Evolutionary conservation across 179 eudicot species (phyloP).

Genomic region (Camellia oleifera): DNA sequence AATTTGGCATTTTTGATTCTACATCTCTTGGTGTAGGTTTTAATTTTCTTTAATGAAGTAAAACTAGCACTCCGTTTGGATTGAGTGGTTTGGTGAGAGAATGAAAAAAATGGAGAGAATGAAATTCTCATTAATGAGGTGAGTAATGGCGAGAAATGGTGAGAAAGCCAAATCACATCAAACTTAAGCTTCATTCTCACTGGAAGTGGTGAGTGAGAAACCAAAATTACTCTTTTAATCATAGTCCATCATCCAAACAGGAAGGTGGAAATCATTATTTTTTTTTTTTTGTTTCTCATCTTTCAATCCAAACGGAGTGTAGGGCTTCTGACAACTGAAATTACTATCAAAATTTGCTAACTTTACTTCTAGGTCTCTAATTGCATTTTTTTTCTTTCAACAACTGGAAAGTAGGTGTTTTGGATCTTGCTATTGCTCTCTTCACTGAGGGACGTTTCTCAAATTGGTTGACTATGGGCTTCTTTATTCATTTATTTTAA

Average conservation of each 20-base stretch:
- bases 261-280: too few relatives aligned
- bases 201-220: too few relatives aligned
- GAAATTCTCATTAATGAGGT: too few relatives aligned
- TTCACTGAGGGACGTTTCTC: not conserved
- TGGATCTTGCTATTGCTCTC: constrained; percentile 7
- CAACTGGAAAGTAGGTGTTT: not conserved
- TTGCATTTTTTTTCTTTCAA: not conserved
- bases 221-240: too few relatives aligned
- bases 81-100: too few relatives aligned
- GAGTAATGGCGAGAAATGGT: too few relatives aligned
- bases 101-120: too few relatives aligned
- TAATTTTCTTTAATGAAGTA: not conserved
- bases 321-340: not conserved
- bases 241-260: too few relatives aligned
- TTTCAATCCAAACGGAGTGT: not conserved
- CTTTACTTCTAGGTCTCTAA: not conserved
- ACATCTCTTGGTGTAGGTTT: not conserved
- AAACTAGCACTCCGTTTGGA: not conserved
- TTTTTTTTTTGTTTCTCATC: too few relatives aligned
- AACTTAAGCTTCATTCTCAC: too few relatives aligned
- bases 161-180: too few relatives aligned
- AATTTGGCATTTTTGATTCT: not conserved
- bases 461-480: too few relatives aligned
- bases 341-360: not conserved
- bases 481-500: not conserved